Base-by-base conservation (phyloP, 148 eudicot species). In the Vaccinium macrocarpon region DNA sequence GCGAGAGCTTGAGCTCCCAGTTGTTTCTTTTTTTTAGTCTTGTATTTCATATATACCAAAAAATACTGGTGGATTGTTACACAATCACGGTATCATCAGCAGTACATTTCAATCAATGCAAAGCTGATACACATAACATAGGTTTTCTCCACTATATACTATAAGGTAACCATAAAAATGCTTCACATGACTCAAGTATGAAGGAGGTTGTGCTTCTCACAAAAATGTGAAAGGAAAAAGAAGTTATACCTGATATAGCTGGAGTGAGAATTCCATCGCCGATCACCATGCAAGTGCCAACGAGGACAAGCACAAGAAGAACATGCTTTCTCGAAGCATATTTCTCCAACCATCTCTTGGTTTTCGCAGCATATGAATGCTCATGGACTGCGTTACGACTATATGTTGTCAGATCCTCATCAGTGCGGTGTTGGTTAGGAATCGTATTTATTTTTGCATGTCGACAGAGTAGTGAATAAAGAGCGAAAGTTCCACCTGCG, bases 261-360 rank as follows among this genome's bases (percentile, higher is more conserved):
- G 99, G 98, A 84, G 99, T 97, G 77, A 97, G 94, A 87, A 97
- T 95, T 57, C 98, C 99, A 88, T 97, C 99, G 29, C 99, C 99
- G 77, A 97, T 93, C 62, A 94, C 92, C 97, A 92, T 97, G 92
- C 97, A 95, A 75, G 99, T 92, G 79, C 97, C 99, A 70, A 91
- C 92, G 51, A 97, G 92, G 84, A 95, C 99, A 62, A 97, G 90
- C 4, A 97, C 82, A 86, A 97, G 99, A 87, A 97, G 95, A 21
- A 88, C 86, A 85, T 89, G 93, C 86, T 91, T 95, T 87, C 97
- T 88, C 15, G 85, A 91, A 6, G 94, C 79, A 86, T 88, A 74
- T 84, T 87, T 90, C 90, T 97, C 99, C 73, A 97, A 90, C 98
- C 99, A 97, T 86, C 85, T 88, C 89, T 91, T 95, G 38, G 99